These are phyloP conservation scores for Alternaria triticina DNA, from an alignment of 2,329 filamentous ascomycete genomes.

Conservation along the genomic window DNA sequence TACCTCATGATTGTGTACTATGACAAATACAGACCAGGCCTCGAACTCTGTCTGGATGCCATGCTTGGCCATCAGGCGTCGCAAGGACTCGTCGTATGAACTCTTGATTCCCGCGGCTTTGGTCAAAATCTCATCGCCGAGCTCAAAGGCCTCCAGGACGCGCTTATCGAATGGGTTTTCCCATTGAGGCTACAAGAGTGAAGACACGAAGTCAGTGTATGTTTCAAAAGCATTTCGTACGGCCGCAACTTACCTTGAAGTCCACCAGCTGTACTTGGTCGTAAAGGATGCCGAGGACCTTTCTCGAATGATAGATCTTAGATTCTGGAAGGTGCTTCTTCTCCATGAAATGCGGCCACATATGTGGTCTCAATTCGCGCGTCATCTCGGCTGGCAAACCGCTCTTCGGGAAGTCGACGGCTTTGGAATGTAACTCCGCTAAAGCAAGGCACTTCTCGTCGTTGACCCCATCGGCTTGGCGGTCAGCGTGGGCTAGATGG, in stretches of 20 bases:
- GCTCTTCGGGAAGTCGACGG: slow-evolving; percentile 94
- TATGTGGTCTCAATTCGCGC: slow-evolving; percentile 63
- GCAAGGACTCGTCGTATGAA: slow-evolving; percentile 78
- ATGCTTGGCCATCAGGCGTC: slow-evolving; percentile 82
- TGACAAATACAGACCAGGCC: slow-evolving; percentile 84
- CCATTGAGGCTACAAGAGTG: slow-evolving; percentile 63
- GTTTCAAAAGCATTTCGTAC: neutral
- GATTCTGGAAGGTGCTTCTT: slow-evolving; percentile 59
- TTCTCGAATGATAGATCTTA: slow-evolving; percentile 69
- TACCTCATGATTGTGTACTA: slow-evolving; percentile 71
- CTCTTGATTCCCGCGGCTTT: slow-evolving; percentile 71
- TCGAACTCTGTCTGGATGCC: slow-evolving; percentile 89
- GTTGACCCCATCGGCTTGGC: slow-evolving; percentile 66
- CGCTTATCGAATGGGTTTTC: slow-evolving; percentile 75
- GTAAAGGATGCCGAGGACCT: slow-evolving; percentile 81
- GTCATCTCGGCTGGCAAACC: slow-evolving; percentile 76
- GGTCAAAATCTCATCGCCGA: slow-evolving; percentile 62
- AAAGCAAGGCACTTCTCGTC: slow-evolving; percentile 71
- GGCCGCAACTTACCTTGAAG: slow-evolving; percentile 58
- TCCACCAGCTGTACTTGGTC: slow-evolving; percentile 73
- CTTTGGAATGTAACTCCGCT: slow-evolving; percentile 82
- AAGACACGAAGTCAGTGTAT: neutral
- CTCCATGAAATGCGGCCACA: slow-evolving; percentile 90
- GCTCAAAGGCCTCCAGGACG: slow-evolving; percentile 68
- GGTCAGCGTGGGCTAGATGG: slow-evolving; percentile 80